These are phyloP conservation scores for Cercospora brassicicola DNA, from an alignment of 2,329 filamentous ascomycete species.

Conservation along the genomic window DNA sequence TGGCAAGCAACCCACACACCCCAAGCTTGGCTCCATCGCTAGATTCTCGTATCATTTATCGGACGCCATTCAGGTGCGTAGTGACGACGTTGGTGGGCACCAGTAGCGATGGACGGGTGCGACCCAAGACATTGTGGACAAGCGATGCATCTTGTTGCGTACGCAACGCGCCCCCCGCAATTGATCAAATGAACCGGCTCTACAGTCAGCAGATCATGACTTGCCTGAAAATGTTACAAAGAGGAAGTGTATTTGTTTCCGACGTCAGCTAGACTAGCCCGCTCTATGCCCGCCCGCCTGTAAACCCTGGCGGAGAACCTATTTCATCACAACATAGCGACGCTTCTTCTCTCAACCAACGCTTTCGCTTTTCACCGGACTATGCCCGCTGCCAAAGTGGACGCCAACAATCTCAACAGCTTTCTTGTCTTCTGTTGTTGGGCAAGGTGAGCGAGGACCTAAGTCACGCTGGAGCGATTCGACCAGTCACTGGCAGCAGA, in stretches of 20 bases:
- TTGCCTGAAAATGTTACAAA: not conserved
- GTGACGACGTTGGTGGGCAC: not conserved
- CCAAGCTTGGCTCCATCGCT: not conserved
- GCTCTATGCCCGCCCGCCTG: not conserved
- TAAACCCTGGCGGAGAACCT: not conserved
- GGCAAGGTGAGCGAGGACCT: not conserved
- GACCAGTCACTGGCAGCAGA: not conserved
- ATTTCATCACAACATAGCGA: not conserved
- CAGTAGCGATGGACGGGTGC: not conserved
- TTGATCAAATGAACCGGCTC: not conserved
- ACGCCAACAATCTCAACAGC: not conserved
- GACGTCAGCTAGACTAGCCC: not conserved
- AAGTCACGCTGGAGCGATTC: not conserved
- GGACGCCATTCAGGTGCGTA: not conserved
- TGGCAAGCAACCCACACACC: not conserved
- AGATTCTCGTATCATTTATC: constrained; percentile 16
- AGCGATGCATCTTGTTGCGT: not conserved
- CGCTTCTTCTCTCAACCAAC: not conserved
- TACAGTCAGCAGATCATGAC: not conserved
- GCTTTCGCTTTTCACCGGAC: not conserved
- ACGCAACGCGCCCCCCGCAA: constrained; percentile 1
- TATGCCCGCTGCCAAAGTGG: not conserved
- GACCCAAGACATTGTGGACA: not conserved
- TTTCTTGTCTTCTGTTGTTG: not conserved
- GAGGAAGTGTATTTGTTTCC: not conserved